Evolutionary conservation across 2,329 filamentous ascomycete genomes (phyloP).

Genomic region (Aspergillus ruber): DNA sequence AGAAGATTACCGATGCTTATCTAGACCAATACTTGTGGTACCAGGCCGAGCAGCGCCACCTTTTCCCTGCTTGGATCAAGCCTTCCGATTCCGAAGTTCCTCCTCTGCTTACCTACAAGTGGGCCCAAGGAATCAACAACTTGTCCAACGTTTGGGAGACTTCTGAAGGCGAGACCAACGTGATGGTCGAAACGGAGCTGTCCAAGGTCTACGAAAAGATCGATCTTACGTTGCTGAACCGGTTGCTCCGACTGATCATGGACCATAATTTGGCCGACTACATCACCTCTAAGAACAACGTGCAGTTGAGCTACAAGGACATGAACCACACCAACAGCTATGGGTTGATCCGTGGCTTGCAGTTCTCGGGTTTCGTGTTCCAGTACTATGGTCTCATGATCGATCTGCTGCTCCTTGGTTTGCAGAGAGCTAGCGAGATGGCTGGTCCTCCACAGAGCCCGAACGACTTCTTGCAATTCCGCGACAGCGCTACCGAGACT

Average conservation of each 20-base stretch:
- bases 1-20: slow-evolving; percentile 99
- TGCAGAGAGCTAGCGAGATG: slow-evolving; percentile 96
- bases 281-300: slow-evolving; percentile 99
- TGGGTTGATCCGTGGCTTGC: slow-evolving; percentile 93
- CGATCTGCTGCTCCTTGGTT: slow-evolving; percentile 81
- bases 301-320: slow-evolving; percentile 97
- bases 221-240: slow-evolving; percentile 89
- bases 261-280: slow-evolving; percentile 99
- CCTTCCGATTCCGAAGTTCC: slow-evolving; percentile 97
- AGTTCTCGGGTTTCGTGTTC: slow-evolving; percentile 98
- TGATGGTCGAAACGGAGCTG: slow-evolving; percentile 95
- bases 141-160: slow-evolving; percentile 91
- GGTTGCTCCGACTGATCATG: slow-evolving; percentile 90
- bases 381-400: slow-evolving; percentile 97
- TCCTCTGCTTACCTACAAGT: slow-evolving; percentile 91
- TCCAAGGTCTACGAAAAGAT: slow-evolving; percentile 99
- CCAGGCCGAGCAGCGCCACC: slow-evolving; percentile 90
- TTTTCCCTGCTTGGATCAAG: slow-evolving; percentile 99
- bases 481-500: slow-evolving; percentile 83
- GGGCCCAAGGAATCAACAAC: slow-evolving; percentile 99
- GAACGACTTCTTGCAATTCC: slow-evolving; percentile 97
- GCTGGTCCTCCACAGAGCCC: slow-evolving; percentile 88
- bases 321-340: slow-evolving; percentile 99
- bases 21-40: slow-evolving; percentile 99
- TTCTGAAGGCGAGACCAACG: slow-evolving; percentile 90